These are phyloP conservation scores for Colletotrichum sp. DNA, from an alignment of 2,329 filamentous ascomycete genomes.

Conservation along the genomic window DNA sequence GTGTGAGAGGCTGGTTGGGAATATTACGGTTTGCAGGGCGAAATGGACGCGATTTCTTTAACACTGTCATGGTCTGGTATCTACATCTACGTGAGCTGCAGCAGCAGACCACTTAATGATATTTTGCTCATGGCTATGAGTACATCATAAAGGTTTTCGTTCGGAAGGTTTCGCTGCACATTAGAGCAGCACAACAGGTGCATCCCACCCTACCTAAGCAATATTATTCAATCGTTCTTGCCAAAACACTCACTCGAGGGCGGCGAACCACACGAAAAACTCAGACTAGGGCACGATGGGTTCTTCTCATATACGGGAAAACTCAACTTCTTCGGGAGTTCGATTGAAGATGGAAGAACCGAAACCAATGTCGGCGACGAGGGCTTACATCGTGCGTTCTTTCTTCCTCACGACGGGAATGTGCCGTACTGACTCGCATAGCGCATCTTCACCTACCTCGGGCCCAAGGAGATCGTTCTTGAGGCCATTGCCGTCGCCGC, in stretches of 20 bases:
- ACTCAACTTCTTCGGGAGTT: not conserved
- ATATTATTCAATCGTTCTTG: not conserved
- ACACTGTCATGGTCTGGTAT: not conserved
- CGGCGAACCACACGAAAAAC: not conserved
- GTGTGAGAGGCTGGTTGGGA: not conserved
- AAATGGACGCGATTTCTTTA: not conserved
- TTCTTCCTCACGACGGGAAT: not conserved
- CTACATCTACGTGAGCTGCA: not conserved
- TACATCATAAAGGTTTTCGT: not conserved
- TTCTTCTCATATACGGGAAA: not conserved
- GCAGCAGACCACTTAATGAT: not conserved
- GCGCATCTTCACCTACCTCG: not conserved
- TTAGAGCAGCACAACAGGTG: not conserved
- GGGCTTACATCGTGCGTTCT: not conserved
- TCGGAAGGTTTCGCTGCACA: not conserved
- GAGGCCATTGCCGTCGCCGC: conserved; percentile 23
- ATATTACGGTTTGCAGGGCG: not conserved
- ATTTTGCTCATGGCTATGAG: not conserved
- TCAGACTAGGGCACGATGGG: not conserved
- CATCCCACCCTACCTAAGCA: not conserved
- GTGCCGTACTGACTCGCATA: not conserved
- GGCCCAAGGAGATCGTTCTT: not conserved
- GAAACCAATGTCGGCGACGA: not conserved
- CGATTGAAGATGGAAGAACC: not conserved
- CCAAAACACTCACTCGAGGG: fast-evolving